A percentile compares a stretch with the other conserved stretches of the same genome.
Conservation (phyloP, 2,329 filamentous ascomycete species). For the Daldinia sp. region DNA sequence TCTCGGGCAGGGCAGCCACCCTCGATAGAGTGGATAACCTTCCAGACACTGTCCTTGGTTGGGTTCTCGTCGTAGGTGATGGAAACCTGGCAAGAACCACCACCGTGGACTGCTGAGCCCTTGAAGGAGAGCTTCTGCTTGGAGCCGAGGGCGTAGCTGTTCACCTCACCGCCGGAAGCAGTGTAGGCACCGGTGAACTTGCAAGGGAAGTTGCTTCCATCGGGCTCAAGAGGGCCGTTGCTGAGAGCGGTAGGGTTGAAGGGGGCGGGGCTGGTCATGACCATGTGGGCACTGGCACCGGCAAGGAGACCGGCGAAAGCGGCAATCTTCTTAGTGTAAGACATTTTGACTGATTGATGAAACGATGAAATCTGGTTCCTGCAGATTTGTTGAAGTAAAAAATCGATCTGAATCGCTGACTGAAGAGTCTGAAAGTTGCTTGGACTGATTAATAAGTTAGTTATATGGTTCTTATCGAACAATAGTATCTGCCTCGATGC, state of each 20-base stretch:
- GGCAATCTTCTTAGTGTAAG: constrained; percentile 58
- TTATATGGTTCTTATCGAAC: neutral
- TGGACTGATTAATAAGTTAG: constrained; percentile 9
- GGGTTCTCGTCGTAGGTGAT: constrained; percentile 80
- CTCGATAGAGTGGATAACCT: constrained; percentile 87
- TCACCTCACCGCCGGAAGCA: constrained; percentile 57
- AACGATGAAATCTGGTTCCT: constrained; percentile 49
- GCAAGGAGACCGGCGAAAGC: constrained; percentile 65
- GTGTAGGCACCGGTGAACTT: constrained; percentile 64
- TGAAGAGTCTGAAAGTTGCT: constrained; percentile 29
- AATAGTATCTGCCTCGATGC: constrained; percentile 2
- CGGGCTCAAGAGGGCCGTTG: constrained; percentile 70
- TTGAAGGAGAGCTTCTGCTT: constrained; percentile 68
- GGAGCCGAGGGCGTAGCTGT: constrained; percentile 71
- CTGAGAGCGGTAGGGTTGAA: constrained; percentile 54
- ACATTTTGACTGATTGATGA: constrained; percentile 58
- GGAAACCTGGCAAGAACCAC: constrained; percentile 90
- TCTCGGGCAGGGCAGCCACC: constrained; percentile 80
- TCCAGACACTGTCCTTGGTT: constrained; percentile 74
- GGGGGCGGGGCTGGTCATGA: constrained; percentile 73
- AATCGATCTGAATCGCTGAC: constrained; percentile 33
- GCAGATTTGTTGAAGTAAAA: constrained; percentile 49
- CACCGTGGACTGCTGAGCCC: constrained; percentile 83
- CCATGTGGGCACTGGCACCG: constrained; percentile 76
- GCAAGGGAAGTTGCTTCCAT: constrained; percentile 82